These are phyloP conservation scores for Skeletonema marinoi DNA, from an alignment of 108 stramenopile species.

Conservation along the genomic window DNA sequence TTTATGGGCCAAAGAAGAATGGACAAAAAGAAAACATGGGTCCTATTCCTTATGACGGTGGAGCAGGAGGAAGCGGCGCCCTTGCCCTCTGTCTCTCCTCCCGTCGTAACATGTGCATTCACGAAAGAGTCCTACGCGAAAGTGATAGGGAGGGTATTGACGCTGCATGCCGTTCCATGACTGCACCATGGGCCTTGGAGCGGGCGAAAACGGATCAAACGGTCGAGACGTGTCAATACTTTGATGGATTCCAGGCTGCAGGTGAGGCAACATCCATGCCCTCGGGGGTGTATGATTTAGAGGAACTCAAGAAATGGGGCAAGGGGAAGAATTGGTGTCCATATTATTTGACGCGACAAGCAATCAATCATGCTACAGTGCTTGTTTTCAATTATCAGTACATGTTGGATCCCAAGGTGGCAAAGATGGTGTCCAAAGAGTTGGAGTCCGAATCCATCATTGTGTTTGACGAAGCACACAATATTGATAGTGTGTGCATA, in stretches of 20 bases:
- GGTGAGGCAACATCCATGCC: slow-evolving; percentile 88
- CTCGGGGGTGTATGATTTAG: slow-evolving; percentile 95
- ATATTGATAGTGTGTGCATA: slow-evolving; percentile 99
- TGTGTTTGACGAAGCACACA: slow-evolving; percentile 99
- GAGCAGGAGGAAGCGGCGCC: slow-evolving; percentile 81
- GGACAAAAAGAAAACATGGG: slow-evolving; percentile 58
- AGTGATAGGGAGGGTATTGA: slow-evolving; percentile 98
- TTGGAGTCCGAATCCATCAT: slow-evolving; percentile 96
- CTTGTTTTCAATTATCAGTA: slow-evolving; percentile 99
- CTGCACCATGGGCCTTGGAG: slow-evolving; percentile 96
- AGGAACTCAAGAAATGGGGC: slow-evolving; percentile 93
- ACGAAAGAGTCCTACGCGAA: slow-evolving; percentile 93
- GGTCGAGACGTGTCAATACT: slow-evolving; percentile 92
- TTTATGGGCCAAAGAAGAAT: slow-evolving; percentile 19
- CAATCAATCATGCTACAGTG: slow-evolving; percentile 96
- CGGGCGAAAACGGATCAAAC: slow-evolving; percentile 67
- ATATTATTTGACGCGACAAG: slow-evolving; percentile 96
- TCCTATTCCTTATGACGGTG: slow-evolving; percentile 58
- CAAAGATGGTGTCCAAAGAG: slow-evolving; percentile 92
- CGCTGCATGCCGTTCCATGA: slow-evolving; percentile 95
- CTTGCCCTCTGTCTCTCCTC: slow-evolving; percentile 96
- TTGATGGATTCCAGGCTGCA: slow-evolving; percentile 89
- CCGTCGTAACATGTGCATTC: slow-evolving; percentile 98
- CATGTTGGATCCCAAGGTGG: slow-evolving; percentile 99
- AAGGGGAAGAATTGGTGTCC: slow-evolving; percentile 94